Base-by-base conservation (phyloP, 2,329 filamentous ascomycete genomes). In the Monosporascus sp. region DNA sequence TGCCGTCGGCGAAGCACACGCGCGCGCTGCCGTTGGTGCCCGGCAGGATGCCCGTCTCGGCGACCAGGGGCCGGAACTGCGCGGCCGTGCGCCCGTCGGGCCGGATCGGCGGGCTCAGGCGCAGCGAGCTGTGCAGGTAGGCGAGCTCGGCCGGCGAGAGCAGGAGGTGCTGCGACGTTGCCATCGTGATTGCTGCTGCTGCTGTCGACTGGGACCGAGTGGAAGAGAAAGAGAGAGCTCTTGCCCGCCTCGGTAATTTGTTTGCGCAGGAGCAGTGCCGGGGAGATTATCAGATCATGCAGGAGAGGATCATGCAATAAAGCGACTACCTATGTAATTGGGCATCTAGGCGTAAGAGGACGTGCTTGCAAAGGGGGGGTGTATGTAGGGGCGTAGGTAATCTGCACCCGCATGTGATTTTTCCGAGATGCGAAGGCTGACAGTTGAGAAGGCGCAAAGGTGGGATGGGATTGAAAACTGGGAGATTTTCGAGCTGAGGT, bases 71-170 rank as follows among this genome's bases (percentile, higher is more conserved):
- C 3, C 94, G 89, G 78, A 97, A 97, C 71, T 97, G 90, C 37
- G 85, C 89, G 20, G 91, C 77, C 18, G 83, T 74, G 65, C 92
- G 89, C 58, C 88, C 89, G 71, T 99, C 94, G 22, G 93, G 89
- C 24, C 94, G 91, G 69, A 97, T 88, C 20, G 94, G 91, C 11
- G 91, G 91, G 44, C 74, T 75, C 55, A 92, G 86, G 7, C 85
- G 81, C 66, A 99, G 90, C 6, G 93, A 92, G 59, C 83, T 85
- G 78, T 96, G 91, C 50, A 97, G 85, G 76, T 97, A 99, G 63
- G 92, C 91, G 65, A 99, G 89, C 76, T 99, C 94, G 66, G 94
- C 91, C 48, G 94, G 93, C 51, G 92, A 97, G 72, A 97, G 87
- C 63, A 91, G 86, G 65, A 85, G 82, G 73, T 84, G 82, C 65